A percentile compares a stretch with the other conserved stretches of the same genome.
phyloP scores from a whole-genome alignment of 177 flowering plant species.

The Vitis hybrid region DNA sequence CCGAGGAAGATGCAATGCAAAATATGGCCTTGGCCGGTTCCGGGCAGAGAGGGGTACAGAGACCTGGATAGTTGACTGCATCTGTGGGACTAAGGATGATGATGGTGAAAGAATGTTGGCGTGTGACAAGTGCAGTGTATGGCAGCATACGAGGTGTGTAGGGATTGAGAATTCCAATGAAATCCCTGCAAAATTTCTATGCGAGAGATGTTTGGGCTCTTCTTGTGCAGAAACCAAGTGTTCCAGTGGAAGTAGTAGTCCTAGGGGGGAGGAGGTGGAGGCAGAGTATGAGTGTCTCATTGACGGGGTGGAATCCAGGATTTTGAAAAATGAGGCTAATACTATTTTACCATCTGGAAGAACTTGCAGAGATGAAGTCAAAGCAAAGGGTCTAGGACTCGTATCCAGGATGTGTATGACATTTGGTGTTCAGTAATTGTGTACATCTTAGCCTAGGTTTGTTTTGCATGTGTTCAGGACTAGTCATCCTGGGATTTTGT shows the following conservation, averaged over 20 bases:
- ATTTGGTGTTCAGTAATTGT: slow-evolving; percentile 18
- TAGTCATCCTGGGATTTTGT: too few relatives aligned
- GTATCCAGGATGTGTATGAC: slow-evolving; percentile 4
- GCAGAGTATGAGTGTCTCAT: too few relatives aligned
- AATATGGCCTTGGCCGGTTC: slow-evolving; percentile 41
- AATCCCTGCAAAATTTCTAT: slow-evolving; percentile 52
- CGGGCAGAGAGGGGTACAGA: slow-evolving; percentile 73
- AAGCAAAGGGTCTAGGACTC: background rate
- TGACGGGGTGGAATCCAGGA: background rate
- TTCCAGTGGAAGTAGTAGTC: background rate
- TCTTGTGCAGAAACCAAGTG: background rate
- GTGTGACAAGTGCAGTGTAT: slow-evolving; percentile 77
- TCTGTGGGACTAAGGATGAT: slow-evolving; percentile 81
- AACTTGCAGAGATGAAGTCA: slow-evolving; percentile 19
- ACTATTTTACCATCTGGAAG: slow-evolving; percentile 6
- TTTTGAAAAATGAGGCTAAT: background rate
- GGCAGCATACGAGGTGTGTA: slow-evolving; percentile 89
- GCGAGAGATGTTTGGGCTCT: slow-evolving; percentile 35
- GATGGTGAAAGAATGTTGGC: slow-evolving; percentile 93
- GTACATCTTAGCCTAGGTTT: background rate
- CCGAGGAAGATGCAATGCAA: slow-evolving; percentile 43
- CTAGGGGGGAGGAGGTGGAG: background rate
- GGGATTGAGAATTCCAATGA: slow-evolving; percentile 50
- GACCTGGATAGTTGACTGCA: slow-evolving; percentile 73
- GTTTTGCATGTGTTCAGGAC: too few relatives aligned